A percentile compares a stretch with the other conserved stretches of the same genome.
These are phyloP conservation scores for Auriscalpium vulgare DNA, from an alignment of 768 basidiomycete species.

Conservation along the genomic window DNA sequence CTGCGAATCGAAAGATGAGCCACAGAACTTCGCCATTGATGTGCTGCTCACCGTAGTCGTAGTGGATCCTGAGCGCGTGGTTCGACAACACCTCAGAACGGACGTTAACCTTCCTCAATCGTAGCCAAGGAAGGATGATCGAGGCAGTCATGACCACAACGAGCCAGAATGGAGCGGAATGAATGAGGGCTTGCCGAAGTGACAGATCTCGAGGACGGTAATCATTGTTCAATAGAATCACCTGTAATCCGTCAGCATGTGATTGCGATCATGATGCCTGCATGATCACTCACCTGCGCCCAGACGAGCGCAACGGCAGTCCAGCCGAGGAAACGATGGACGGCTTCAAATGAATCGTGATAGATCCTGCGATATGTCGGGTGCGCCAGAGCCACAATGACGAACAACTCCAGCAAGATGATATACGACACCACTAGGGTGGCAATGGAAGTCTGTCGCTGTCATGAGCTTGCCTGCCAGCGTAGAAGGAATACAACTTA, in stretches of 20 bases:
- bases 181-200: conserved; percentile 36
- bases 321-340: conserved; percentile 55
- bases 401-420: conserved; percentile 38
- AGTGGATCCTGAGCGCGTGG: conserved; percentile 51
- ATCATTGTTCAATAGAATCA: conserved; percentile 45
- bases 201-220: conserved; percentile 31
- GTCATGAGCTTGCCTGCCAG: conserved; percentile 17
- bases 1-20: conserved; percentile 13
- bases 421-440: conserved; percentile 45
- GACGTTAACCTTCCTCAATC: conserved; percentile 48
- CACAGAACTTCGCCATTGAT: too few species aligned
- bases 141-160: conserved; percentile 45
- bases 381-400: conserved; percentile 44
- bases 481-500: conserved; percentile 20
- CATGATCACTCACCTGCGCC: conserved; percentile 33
- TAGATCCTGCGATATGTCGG: conserved; percentile 37
- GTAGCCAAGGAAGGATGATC: conserved; percentile 52
- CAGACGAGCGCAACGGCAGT: conserved; percentile 43
- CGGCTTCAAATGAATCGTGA: conserved; percentile 47
- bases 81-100: conserved; percentile 43
- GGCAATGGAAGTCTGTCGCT: conserved; percentile 31
- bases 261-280: too few species aligned
- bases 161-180: conserved; percentile 47
- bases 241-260: conserved; percentile 21
- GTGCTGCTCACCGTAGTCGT: conserved; percentile 41